Conservation (phyloP, 2,329 filamentous ascomycete genomes). For the Apiospora aurea region DNA sequence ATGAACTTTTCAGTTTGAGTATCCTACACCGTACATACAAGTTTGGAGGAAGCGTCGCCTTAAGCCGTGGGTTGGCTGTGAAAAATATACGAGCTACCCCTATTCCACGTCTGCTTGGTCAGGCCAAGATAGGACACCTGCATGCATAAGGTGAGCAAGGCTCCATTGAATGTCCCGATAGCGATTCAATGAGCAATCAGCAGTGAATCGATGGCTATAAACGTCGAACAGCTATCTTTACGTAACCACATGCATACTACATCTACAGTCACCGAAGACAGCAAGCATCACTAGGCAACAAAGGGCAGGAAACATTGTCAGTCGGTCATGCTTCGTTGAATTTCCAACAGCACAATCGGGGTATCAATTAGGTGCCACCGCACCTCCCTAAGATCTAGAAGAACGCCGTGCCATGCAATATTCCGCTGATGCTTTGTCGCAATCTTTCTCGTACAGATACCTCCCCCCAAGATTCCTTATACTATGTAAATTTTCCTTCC, state of each 20-base stretch:
- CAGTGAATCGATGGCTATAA: neutral
- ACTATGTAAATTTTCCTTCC: neutral
- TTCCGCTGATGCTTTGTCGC: conserved; percentile 22
- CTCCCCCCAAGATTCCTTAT: conserved; percentile 3
- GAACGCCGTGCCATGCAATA: conserved; percentile 27
- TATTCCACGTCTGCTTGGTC: neutral
- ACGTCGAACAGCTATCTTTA: neutral
- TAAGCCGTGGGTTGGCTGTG: no score
- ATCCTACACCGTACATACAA: no score
- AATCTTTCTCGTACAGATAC: neutral
- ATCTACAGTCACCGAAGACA: neutral
- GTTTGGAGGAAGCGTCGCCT: no score
- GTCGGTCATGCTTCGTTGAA: conserved; percentile 11
- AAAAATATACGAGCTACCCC: neutral
- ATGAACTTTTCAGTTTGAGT: no score
- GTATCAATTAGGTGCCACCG: conserved; percentile 24
- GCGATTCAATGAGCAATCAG: neutral
- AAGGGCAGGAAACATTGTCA: neutral
- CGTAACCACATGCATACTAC: neutral
- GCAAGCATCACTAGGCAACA: neutral
- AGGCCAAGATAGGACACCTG: no score
- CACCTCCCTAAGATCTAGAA: conserved; percentile 22
- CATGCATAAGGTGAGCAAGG: neutral
- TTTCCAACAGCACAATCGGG: conserved; percentile 21
- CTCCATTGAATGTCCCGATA: neutral